Base-by-base conservation (phyloP, 345 rosid genomes). In the Erodium maritimum region DNA sequence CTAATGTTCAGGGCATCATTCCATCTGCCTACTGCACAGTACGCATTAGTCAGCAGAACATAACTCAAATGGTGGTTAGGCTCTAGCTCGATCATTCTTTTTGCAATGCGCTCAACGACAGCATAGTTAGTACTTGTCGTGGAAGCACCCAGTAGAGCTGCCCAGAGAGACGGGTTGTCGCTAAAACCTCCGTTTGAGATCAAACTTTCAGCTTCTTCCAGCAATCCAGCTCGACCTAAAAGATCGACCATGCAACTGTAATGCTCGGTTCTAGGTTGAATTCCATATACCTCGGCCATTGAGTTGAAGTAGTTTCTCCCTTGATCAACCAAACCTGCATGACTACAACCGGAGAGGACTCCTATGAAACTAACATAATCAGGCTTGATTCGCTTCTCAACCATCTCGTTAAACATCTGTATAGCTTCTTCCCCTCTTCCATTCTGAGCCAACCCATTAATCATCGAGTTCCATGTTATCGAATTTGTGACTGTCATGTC, bases 241-340 rank as follows among this genome's bases (percentile, higher is more conserved):
- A 93, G 94, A 75, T 89, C 89, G 71, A 89, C 82, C 84, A 93
- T 80, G 79, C 96, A 89, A 64, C 78, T 89, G 67, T 81, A 87
- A 65, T 89, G 96, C 84, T 86, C 91, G 7, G 75, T 69, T 60
- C 82, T 85, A 45, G 96, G 86, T 73, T 73, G 80, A 58, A 93
- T 79, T 64, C 77, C 68, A 53, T 77, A 77, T 54, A 55, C 72
- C 57, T 64, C 46, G 11, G 67, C 60, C 99, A 93, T 89, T 34
- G 54, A 68, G 19, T 54, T 18, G 61, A 89, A 89, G 69, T 73
- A 79, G 21, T 76, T 67, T 42, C 77, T 71, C 55, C 95, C 99
- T 67, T 75, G 64, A 34, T 79, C 74, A 19, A 87, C 84, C 67
- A 93, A 77, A 68, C 99, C 96, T 1, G 84, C 46, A 56, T 83